Percentiles rank a stretch among this genome's conserved stretches.
phyloP scores from a whole-genome alignment of 805 yeast species.

The Candida suzukii region DNA sequence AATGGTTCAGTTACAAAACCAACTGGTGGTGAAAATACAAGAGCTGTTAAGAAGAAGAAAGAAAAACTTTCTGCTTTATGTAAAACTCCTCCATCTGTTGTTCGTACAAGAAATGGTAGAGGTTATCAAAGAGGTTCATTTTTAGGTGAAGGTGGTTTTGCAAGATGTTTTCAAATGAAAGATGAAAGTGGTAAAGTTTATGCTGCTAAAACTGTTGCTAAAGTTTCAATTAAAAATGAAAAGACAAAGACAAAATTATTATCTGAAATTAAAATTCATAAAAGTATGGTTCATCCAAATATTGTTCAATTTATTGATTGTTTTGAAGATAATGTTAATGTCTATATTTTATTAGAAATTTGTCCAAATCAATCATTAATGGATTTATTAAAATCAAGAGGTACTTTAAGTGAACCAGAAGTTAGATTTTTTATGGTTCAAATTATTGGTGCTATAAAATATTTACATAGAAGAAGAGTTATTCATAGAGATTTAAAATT shows the following conservation, averaged over 20 bases:
- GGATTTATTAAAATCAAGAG: conserved; percentile 85
- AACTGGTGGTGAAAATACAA: conserved; percentile 10
- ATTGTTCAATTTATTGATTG: conserved; percentile 92
- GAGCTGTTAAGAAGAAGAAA: conserved; percentile 57
- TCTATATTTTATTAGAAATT: conserved; percentile 86
- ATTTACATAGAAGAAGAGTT: conserved; percentile 86
- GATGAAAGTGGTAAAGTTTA: conserved; percentile 79
- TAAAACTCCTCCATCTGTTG: conserved; percentile 93
- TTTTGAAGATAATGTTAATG: conserved; percentile 93
- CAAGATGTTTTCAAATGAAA: conserved; percentile 95
- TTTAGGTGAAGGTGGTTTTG: conserved; percentile 98
- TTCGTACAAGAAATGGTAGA: conserved; percentile 78
- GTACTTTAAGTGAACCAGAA: conserved; percentile 84
- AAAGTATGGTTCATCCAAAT: conserved; percentile 80
- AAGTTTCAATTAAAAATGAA: conserved; percentile 84
- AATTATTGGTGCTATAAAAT: conserved; percentile 87
- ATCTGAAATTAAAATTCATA: conserved; percentile 93
- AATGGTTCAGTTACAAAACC: conserved; percentile 20
- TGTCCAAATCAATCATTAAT: conserved; percentile 92
- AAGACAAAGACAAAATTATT: conserved; percentile 82
- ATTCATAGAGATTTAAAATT: conserved; percentile 94
- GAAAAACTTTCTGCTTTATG: conserved; percentile 88
- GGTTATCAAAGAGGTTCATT: conserved; percentile 87
- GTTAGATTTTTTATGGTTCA: conserved; percentile 86
- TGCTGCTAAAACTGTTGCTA: conserved; percentile 98